Evolutionary conservation across 257 asterid genomes (phyloP), one percentile per base, ranked within the genome.

Genomic region (Datura wrightii): DNA sequence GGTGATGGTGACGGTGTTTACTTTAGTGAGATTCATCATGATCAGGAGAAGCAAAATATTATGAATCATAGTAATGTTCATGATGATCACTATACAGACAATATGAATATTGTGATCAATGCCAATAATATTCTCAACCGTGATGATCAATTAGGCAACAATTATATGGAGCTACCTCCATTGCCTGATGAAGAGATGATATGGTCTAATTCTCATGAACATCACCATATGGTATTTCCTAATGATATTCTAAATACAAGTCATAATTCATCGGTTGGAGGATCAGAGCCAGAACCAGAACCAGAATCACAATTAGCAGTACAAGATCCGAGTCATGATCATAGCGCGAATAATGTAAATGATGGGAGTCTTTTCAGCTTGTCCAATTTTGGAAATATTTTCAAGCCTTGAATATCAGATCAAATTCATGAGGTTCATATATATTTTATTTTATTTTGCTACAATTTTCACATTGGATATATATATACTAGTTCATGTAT

Each of bases 341-440:
- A 19, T 34, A 34, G 2, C 34, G 39, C 79, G 83, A 84, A 56
- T 79, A 67, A 36, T 37, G 88, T 42, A 18, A 66, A 58, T 59
- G 82, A 82, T 19, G 79, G 74, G 71, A 80, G 86, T 86, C 87
- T 84, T 48, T 88, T 91, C 83, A 52, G 86, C 50, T 80, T 86
- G 58, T 86, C 92, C 46, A 89, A 87, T 83, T 89, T 85, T 86
- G 93, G 83, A 48, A 82, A 90, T 86, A 80, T 92, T 89, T 90
- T 92, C 88, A 84, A 92, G 90, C 80, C 92, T 65, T 92, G 90
- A 90, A 4, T 39, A 39, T 39, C 31, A 6, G 11, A 34, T 74
- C 42, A 31, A 76, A 65, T 37, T 65, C 44, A 34, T 63, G 63
- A 54, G 72, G 85, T 72, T 36, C 67, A 67, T 67, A 50, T 24